phyloP scores from a whole-genome alignment of 352 stramenopile genomes.

The Phytophthora cryptogea region DNA sequence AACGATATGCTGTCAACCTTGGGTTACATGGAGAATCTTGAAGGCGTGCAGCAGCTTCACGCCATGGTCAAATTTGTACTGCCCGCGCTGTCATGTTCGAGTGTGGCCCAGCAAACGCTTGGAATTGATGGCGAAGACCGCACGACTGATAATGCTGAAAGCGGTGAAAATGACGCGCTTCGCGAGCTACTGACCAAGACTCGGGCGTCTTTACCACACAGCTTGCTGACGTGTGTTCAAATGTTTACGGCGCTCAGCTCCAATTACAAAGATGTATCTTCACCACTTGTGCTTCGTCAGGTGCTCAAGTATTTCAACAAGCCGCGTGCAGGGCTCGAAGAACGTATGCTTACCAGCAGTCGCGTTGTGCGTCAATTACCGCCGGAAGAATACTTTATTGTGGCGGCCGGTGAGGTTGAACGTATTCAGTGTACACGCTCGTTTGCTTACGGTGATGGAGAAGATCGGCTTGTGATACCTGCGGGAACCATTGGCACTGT shows the following conservation, averaged over 20 bases:
- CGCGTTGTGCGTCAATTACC: slow-evolving; percentile 34
- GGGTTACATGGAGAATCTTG: slow-evolving; percentile 57
- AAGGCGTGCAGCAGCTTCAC: slow-evolving; percentile 49
- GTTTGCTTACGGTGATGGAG: slow-evolving; percentile 53
- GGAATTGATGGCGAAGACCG: slow-evolving; percentile 28
- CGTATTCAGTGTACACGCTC: slow-evolving; percentile 47
- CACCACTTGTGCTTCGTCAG: slow-evolving; percentile 43
- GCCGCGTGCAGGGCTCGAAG: slow-evolving; percentile 29
- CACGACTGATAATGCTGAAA: slow-evolving; percentile 15
- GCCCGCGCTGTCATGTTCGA: slow-evolving; percentile 46
- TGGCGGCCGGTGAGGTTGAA: slow-evolving; percentile 17
- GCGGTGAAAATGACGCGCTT: slow-evolving; percentile 16
- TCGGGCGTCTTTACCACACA: slow-evolving; percentile 40
- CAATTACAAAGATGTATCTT: slow-evolving; percentile 31
- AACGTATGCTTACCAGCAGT: slow-evolving; percentile 1
- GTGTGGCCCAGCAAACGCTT: slow-evolving; percentile 45
- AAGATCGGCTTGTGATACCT: slow-evolving; percentile 39
- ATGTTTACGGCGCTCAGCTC: slow-evolving; percentile 58
- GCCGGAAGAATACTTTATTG: slow-evolving; percentile 50
- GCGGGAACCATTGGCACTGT: slow-evolving; percentile 43
- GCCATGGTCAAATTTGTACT: slow-evolving; percentile 71
- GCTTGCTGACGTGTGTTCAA: slow-evolving; percentile 48
- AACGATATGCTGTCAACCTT: slow-evolving; percentile 57
- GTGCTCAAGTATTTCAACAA: slow-evolving; percentile 58
- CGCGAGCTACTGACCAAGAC: slow-evolving; percentile 38